Evolutionary conservation across 768 basidiomycete species (phyloP).

Genomic region (Amanita phalloides): DNA sequence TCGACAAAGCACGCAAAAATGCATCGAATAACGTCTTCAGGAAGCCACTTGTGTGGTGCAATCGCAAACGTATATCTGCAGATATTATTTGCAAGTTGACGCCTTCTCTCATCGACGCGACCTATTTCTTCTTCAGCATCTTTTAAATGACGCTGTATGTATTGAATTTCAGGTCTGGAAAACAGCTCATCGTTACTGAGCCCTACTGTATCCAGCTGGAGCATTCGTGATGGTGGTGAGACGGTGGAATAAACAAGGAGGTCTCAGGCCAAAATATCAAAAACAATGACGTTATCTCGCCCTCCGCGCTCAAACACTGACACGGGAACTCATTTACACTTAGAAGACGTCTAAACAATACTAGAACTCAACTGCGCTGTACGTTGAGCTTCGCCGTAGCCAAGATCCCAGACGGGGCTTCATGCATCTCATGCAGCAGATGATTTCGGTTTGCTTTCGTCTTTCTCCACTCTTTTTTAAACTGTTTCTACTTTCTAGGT

Average conservation of each 20-base stretch:
- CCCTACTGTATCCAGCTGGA: no score
- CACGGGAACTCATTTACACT: slow-evolving; percentile 49
- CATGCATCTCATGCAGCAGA: slow-evolving; percentile 89
- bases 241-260: no score
- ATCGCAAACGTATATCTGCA: background rate
- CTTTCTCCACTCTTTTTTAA: background rate
- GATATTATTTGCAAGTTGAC: no score
- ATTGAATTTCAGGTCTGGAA: no score
- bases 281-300: no score
- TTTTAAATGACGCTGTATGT: no score
- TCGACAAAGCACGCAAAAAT: background rate
- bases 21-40: background rate
- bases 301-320: slow-evolving; percentile 6
- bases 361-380: slow-evolving; percentile 64
- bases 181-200: no score
- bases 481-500: slow-evolving; percentile 50
- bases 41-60: background rate
- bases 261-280: no score
- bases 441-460: slow-evolving; percentile 69
- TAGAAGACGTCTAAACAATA: slow-evolving; percentile 58
- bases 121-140: no score
- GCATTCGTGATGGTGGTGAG: no score
- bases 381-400: slow-evolving; percentile 55
- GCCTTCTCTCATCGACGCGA: no score
- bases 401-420: slow-evolving; percentile 85